phyloP scores from a whole-genome alignment of 148 eudicot genomes.

The Simmondsia chinensis region DNA sequence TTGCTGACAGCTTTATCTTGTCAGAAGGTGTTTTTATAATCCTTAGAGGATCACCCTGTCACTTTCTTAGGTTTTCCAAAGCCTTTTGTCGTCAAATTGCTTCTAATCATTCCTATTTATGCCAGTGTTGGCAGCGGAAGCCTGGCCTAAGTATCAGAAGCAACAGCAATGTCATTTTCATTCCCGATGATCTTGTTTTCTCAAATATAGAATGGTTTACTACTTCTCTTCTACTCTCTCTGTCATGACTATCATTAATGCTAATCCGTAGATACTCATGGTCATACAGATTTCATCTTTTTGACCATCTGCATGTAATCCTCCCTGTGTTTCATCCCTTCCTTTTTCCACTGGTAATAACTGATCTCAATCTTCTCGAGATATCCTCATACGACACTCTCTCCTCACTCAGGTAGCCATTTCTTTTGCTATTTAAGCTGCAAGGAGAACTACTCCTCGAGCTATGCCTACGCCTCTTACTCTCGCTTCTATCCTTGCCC shows the following conservation, averaged over 20 bases:
- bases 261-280: constrained; percentile 56
- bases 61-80: constrained; percentile 72
- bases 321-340: constrained; percentile 19
- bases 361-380: constrained; percentile 61
- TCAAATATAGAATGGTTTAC: constrained; percentile 14
- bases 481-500: constrained; percentile 14
- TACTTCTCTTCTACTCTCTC: constrained; percentile 22
- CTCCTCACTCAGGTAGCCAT: constrained; percentile 18
- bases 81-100: constrained; percentile 64
- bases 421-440: constrained; percentile 20
- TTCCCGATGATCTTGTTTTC: constrained; percentile 12
- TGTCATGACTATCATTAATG: constrained; percentile 64
- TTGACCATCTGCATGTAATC: constrained; percentile 23
- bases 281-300: constrained; percentile 59
- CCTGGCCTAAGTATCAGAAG: constrained; percentile 12
- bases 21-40: constrained; percentile 11
- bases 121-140: constrained; percentile 14
- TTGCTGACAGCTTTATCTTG: constrained; percentile 6
- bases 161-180: constrained; percentile 14
- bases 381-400: constrained; percentile 16
- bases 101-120: constrained; percentile 41
- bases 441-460: constrained; percentile 39
- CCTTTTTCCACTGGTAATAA: constrained; percentile 38
- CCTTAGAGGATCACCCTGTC: constrained; percentile 26
- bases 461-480: constrained; percentile 14